phyloP scores from a whole-genome alignment of 1,139 yeast genomes.

The Suhomyces ambrosiae region DNA sequence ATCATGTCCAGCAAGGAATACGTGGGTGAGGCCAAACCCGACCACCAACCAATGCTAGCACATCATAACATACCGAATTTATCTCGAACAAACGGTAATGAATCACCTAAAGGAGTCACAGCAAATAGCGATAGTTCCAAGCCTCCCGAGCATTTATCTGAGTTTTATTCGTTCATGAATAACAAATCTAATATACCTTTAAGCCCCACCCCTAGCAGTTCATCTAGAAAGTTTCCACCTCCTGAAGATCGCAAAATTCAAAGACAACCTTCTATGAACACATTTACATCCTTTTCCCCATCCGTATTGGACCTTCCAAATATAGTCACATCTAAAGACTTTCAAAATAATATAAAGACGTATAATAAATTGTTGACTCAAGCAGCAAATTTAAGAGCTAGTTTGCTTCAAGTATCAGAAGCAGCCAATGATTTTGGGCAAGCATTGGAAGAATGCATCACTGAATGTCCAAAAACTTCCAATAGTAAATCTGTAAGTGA shows the following conservation, averaged over 20 bases:
- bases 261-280: constrained; percentile 35
- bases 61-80: background rate
- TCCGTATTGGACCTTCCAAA: constrained; percentile 61
- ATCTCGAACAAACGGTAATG: background rate
- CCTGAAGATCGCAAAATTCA: constrained; percentile 15
- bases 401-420: constrained; percentile 52
- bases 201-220: constrained; percentile 12
- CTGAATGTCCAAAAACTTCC: constrained; percentile 62
- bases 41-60: no score
- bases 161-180: constrained; percentile 52
- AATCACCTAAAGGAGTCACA: background rate
- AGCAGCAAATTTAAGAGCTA: constrained; percentile 53
- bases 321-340: constrained; percentile 60
- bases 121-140: constrained; percentile 4
- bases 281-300: constrained; percentile 48
- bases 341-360: constrained; percentile 47
- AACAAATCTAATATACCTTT: constrained; percentile 22
- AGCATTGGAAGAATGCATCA: constrained; percentile 58
- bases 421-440: constrained; percentile 77
- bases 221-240: constrained; percentile 12
- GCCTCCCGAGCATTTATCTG: constrained; percentile 57
- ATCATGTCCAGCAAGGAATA: background rate
- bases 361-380: constrained; percentile 52
- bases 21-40: background rate
- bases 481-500: constrained; percentile 66